Evolutionary conservation across 1,284 basidiomycete genomes (phyloP).

Genomic region (Rhodofomes roseus): DNA sequence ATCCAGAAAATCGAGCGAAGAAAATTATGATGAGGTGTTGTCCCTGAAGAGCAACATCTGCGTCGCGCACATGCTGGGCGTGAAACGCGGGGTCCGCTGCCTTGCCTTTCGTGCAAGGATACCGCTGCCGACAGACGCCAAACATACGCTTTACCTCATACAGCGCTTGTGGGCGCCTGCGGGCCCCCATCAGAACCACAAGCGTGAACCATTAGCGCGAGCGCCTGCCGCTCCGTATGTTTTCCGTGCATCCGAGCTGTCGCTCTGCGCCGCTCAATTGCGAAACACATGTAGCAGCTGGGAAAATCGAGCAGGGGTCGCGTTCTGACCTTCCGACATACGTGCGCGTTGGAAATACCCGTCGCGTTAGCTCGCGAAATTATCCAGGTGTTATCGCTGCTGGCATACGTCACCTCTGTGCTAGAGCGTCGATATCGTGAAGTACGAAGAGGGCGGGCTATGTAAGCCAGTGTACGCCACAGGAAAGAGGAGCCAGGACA

Average conservation of each 20-base stretch:
- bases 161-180: conserved; percentile 1
- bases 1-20: background rate
- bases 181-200: conserved; percentile 1
- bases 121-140: background rate
- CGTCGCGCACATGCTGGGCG: conserved; percentile 1
- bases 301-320: background rate
- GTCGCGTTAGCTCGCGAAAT: background rate
- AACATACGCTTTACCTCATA: background rate
- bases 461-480: background rate
- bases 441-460: background rate
- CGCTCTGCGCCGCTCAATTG: background rate
- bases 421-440: background rate
- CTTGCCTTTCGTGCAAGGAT: conserved; percentile 1
- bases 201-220: background rate
- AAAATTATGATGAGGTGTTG: background rate
- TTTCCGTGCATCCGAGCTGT: background rate
- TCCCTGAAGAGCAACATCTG: background rate
- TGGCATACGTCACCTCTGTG: background rate
- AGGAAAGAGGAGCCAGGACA: background rate
- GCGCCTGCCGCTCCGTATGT: background rate
- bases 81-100: conserved; percentile 3
- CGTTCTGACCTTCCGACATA: background rate
- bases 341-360: background rate
- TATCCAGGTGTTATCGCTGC: background rate
- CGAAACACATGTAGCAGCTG: background rate